Evolutionary conservation across 768 basidiomycete genomes (phyloP), one percentile per base, ranked within the genome.

Genomic region (Lenzites betulinus): DNA sequence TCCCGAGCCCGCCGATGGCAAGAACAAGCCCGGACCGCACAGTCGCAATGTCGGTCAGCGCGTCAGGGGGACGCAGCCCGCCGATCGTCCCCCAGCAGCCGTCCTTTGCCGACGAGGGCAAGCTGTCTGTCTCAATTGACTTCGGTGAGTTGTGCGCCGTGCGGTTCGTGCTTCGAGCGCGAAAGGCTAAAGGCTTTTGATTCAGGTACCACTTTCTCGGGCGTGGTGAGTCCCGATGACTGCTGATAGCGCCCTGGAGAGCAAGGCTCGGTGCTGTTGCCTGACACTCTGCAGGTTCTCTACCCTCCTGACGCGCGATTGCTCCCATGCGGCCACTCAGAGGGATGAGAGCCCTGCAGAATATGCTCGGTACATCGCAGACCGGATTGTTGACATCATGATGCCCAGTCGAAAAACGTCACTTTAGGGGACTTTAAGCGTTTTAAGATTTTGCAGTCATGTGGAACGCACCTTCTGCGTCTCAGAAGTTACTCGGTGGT

Each of bases 191-290:
- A 59, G 51, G 50, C 47, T 51, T 30, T 30, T 58, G 41, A 38
- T 26, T 26, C 66, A 92, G 91, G 91, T 73, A 93, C 92, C 2
- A 93, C 90, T 4, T 93, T 92, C 75, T 92, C 91, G 25, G 92
- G 92, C 60, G 88, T 93, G 60, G 91, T 92, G 71, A 75, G 90
- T 82, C 47, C 42, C n/a, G 49, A 42, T 39, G 51, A 35, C 36
- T 3, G 13, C 15, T 16, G 35, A 38, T 39, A 16, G 15, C 15
- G 6, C 38, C 38, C 30, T 33, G 30, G 30, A 33, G 11, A 33
- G 30, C 30, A 33, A 33, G 11, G 6, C 30, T 33, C 11, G 11
- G 30, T 33, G 4, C 30, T 13, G 38, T 39, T 13, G 3, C 15
- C 38, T 3, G 38, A 16, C 38, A 16, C 15, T 39, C 38, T 15